Evolutionary conservation across 306 rosid genomes (phyloP).

Genomic region (Castanopsis chinensis): DNA sequence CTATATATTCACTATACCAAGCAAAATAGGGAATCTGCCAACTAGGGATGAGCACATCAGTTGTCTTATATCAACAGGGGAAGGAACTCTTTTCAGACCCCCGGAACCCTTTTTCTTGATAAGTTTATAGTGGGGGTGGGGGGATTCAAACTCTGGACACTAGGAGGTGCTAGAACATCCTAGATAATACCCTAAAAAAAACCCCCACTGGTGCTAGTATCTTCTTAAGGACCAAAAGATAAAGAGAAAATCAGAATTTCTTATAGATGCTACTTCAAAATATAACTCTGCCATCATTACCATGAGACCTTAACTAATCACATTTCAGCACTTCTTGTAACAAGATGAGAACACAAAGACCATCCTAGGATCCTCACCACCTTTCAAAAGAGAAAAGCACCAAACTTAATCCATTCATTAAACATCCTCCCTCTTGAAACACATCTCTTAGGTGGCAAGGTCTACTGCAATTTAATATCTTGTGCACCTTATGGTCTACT

Average conservation of each 20-base stretch:
- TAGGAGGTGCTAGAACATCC: background rate
- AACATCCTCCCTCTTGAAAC: background rate
- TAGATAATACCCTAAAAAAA: background rate
- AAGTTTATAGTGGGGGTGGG: too few species aligned
- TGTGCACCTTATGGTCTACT: background rate
- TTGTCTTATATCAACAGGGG: background rate
- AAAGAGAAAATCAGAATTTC: background rate
- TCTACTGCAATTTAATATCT: background rate
- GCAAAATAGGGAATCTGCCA: background rate
- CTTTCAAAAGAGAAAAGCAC: background rate
- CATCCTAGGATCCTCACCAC: background rate
- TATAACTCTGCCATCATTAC: background rate
- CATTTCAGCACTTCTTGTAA: background rate
- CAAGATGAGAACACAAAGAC: background rate
- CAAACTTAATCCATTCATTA: background rate
- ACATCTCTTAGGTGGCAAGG: background rate
- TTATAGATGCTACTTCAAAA: background rate
- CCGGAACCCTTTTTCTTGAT: too few species aligned
- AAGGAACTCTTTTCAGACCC: background rate
- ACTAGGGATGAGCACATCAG: background rate
- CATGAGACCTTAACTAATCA: background rate
- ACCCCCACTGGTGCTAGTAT: background rate
- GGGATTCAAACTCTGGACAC: too few species aligned
- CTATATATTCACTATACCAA: background rate
- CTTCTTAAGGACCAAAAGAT: background rate